Base-by-base conservation (phyloP, 176 grass and related monocot species). In the Luzula sylvatica region DNA sequence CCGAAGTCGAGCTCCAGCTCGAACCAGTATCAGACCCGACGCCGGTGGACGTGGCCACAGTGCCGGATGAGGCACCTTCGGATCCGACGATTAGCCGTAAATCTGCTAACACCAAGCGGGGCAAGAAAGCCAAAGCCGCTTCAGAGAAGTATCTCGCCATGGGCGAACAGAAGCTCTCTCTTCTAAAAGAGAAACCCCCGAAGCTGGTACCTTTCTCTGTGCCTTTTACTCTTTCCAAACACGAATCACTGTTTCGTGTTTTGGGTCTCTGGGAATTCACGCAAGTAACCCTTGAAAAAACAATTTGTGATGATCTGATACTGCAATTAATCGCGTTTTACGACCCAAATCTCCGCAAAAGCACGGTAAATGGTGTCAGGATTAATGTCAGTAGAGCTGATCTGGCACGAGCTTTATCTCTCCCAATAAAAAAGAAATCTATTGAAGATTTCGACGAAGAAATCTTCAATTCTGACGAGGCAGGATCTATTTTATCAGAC, bases 191-290 rank as follows among this genome's bases (percentile, higher is more conserved):
- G 13, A 35, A 35, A 35, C 45, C 43, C 43, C 43, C 47, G 29
- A 64, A 46, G 27, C 25, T 13, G 7, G 43, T 64, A 18, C 59
- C 59, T 14, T 64, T 64, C 23, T 26, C 59, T 48, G 41, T 64
- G n/a, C 23, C 59, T 29, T 35, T 35, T 35, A 44, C 43, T 13
- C 42, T 64, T 26, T 32, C 42, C 23, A 66, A 25, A 19, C 58
- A 98, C 54, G 85, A 90, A 75, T 20, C 51, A 6, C 78, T 83
- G 3, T 80, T 96, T 54, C 35, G 65, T 19, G 55, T 71, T 63
- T 67, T 98, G 4, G 85, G 78, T 7, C 75, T 90, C 18, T 74
- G 83, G 41, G 72, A 77, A 18, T 98, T 98, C 50, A 81, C 56
- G 29, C 77, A 56, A 59, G 71, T 86, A 25, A 43, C 9, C 38